Base-by-base conservation (phyloP, 208 protist genomes). In the Zelonia costaricensis region DNA sequence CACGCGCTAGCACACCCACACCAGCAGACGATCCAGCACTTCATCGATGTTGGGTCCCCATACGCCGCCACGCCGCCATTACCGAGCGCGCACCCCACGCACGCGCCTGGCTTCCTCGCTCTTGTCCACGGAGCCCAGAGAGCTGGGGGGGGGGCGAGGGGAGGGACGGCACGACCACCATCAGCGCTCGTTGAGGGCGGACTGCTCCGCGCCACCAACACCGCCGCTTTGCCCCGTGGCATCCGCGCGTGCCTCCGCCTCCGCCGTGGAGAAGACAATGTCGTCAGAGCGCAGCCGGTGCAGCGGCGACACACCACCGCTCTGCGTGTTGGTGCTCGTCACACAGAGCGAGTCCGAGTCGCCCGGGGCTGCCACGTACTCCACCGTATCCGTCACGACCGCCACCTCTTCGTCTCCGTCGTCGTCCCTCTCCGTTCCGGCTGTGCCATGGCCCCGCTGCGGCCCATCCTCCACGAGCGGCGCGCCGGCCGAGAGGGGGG, bases 281-380 rank as follows among this genome's bases (percentile, higher is more conserved):
- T 42, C 20, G 49, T 10, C 25, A 8, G 52, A 28, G 20, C 13
- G 35, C 36, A 39, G 36, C 36, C 18, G 36, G 20, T 9, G 45
- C 53, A 35, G 1, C 36, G 45, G 45, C 10, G 54, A 33, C 36
- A 18, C n/a, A 6, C 33, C 42, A 16, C 47, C 54, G 10, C 25
- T 57, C 18, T 47, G 35, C 2, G 54, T 62, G 23, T 46, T 62
- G 44, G 46, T 62, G 38, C 30, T 47, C 20, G 45, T 0, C 12
- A 13, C 55, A 10, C 54, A 55, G 36, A 45, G 36, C 13, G 55
- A 28, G 39, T 39, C 64, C 18, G 44, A 46, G 30, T 12, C 33
- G 15, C 40, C 45, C 27, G 28, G 4, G 27, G 4, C 22, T 28
- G 28, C 36, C 31, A 33, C 31, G 10, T 12, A 33, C 52, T 43